Conservation (phyloP, 306 rosid species). For the Cyclanthera cordifolia region DNA sequence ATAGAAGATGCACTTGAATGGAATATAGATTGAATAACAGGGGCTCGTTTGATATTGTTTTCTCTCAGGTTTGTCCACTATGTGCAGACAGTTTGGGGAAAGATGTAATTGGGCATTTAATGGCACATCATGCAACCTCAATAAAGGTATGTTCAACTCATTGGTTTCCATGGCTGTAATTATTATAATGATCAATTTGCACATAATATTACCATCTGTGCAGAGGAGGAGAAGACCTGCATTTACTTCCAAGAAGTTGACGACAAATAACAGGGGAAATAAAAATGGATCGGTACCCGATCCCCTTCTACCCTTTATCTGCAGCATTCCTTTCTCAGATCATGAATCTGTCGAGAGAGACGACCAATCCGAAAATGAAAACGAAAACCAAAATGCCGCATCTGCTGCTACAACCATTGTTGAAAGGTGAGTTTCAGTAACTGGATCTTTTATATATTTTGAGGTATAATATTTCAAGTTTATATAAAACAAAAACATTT, state of each 20-base stretch:
- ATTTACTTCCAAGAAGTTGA: constrained; percentile 38
- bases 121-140: constrained; percentile 45
- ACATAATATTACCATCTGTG: neutral
- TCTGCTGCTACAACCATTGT: constrained; percentile 18
- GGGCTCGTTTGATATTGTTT: constrained; percentile 13
- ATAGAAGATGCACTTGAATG: neutral
- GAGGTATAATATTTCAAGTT: no score
- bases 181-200: neutral
- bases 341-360: constrained; percentile 21
- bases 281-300: constrained; percentile 45
- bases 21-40: neutral
- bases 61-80: constrained; percentile 78
- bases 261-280: constrained; percentile 27
- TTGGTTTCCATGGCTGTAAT: neutral
- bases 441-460: neutral
- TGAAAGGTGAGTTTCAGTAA: constrained; percentile 32
- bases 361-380: constrained; percentile 23
- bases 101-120: constrained; percentile 56
- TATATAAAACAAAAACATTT: no score
- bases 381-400: no score
- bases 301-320: constrained; percentile 66
- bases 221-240: constrained; percentile 59
- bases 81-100: constrained; percentile 74
- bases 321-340: constrained; percentile 28
- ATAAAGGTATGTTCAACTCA: constrained; percentile 42